Conservation (phyloP, 108 stramenopile genomes). For the Fragilaria crotonensis region DNA sequence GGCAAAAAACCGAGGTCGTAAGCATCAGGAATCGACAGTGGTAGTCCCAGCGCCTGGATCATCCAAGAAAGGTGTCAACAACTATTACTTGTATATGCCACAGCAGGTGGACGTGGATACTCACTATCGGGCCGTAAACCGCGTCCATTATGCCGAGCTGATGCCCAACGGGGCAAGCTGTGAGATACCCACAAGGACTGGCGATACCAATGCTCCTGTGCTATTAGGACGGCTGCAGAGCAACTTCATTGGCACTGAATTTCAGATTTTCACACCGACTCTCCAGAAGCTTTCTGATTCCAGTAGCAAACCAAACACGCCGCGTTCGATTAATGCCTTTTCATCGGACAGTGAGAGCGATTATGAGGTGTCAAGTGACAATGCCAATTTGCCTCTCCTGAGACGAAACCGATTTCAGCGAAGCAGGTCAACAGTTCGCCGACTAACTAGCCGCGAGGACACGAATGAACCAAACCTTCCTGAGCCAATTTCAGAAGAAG, state of each 20-base stretch:
- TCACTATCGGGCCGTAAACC: constrained; percentile 49
- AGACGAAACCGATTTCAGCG: constrained; percentile 5
- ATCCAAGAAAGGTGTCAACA: constrained; percentile 62
- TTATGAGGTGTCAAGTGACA: constrained; percentile 21
- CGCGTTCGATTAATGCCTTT: background rate
- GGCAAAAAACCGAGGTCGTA: constrained; percentile 60
- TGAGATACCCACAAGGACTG: constrained; percentile 3
- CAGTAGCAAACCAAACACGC: background rate
- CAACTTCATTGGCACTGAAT: constrained; percentile 83
- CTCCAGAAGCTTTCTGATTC: constrained; percentile 1
- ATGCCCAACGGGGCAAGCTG: constrained; percentile 13
- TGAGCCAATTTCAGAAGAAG: background rate
- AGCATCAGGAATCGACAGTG: constrained; percentile 11
- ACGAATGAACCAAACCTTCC: background rate
- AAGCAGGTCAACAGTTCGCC: background rate
- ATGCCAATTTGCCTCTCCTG: background rate
- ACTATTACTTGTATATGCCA: constrained; percentile 66
- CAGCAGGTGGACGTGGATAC: constrained; percentile 55
- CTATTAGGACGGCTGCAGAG: constrained; percentile 66
- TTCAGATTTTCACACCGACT: constrained; percentile 59
- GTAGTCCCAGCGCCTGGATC: constrained; percentile 1
- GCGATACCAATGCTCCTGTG: background rate
- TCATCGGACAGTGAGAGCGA: constrained; percentile 24
- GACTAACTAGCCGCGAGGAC: background rate
- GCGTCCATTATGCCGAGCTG: background rate